Conservation (phyloP, 2,329 filamentous ascomycete genomes). For the Penicillium capsulatum region DNA sequence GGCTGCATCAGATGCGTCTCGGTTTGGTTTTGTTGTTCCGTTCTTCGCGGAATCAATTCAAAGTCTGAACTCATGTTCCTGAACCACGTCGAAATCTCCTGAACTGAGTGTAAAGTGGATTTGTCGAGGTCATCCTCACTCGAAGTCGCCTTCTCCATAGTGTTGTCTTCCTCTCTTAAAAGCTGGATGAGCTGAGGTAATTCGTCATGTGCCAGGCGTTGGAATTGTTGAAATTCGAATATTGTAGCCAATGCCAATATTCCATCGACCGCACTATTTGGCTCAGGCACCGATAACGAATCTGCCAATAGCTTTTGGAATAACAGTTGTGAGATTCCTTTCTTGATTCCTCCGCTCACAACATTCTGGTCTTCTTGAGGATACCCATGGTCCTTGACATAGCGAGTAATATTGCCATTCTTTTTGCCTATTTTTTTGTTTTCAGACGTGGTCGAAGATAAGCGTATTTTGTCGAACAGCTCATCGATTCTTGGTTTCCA, state of each 20-base stretch:
- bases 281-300: background rate
- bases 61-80: constrained; percentile 3
- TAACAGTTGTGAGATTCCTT: constrained; percentile 1
- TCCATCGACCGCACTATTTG: background rate
- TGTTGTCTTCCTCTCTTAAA: background rate
- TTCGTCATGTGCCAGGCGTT: background rate
- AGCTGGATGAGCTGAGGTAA: constrained; percentile 1
- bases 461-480: background rate
- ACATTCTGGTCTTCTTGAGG: constrained; percentile 3
- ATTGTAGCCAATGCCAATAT: constrained; percentile 2
- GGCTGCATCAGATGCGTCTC: background rate
- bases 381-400: constrained; percentile 2
- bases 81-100: constrained; percentile 3
- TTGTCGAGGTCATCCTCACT: background rate
- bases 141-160: background rate
- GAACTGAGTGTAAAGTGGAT: constrained; percentile 1
- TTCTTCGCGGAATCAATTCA: constrained; percentile 1
- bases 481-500: constrained; percentile 1
- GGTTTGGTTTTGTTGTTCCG: background rate
- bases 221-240: constrained; percentile 2
- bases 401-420: constrained; percentile 1
- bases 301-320: constrained; percentile 1
- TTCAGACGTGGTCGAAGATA: background rate
- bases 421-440: background rate
- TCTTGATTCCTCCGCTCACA: constrained; percentile 1